Conservation (phyloP, 495 filamentous ascomycete species). For the Evernia prunastri region DNA sequence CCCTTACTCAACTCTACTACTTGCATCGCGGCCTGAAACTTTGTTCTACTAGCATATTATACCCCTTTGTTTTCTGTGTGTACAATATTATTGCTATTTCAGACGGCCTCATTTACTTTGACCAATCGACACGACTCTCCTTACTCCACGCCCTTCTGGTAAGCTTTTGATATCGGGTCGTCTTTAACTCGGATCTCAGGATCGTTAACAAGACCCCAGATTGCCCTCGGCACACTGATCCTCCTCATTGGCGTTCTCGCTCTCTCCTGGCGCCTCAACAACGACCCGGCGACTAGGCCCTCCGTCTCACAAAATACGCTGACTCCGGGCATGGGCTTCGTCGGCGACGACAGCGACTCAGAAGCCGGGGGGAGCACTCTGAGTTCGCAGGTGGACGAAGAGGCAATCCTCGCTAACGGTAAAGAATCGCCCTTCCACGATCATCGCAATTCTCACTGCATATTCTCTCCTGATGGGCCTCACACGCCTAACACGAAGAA, state of each 20-base stretch:
- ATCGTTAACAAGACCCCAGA: slow-evolving; percentile 31
- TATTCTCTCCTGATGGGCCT: slow-evolving; percentile 13
- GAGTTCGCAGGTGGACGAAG: slow-evolving; percentile 35
- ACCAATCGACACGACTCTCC: slow-evolving; percentile 72
- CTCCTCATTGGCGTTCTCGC: slow-evolving; percentile 83
- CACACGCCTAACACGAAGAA: slow-evolving; percentile 19
- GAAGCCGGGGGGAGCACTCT: slow-evolving; percentile 36
- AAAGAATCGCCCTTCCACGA: slow-evolving; percentile 18
- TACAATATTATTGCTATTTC: slow-evolving; percentile 99
- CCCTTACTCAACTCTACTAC: slow-evolving; percentile 89
- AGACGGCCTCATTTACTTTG: slow-evolving; percentile 95
- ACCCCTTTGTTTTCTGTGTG: slow-evolving; percentile 96
- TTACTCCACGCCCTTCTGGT: slow-evolving; percentile 55
- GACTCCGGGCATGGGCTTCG: slow-evolving; percentile 62
- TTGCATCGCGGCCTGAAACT: slow-evolving; percentile 89
- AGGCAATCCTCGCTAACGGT: slow-evolving; percentile 33
- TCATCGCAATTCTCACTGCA: slow-evolving; percentile 11
- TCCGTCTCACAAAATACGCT: slow-evolving; percentile 54
- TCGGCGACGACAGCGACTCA: slow-evolving; percentile 54
- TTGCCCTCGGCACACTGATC: slow-evolving; percentile 79
- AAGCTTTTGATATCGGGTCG: slow-evolving; percentile 3
- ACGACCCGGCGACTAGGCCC: slow-evolving; percentile 52
- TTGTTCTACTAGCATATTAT: slow-evolving; percentile 91
- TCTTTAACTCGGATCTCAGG: not conserved
- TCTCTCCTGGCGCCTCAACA: slow-evolving; percentile 86